Percentiles rank a stretch among this genome's conserved stretches.
These are phyloP conservation scores for Neurospora pannonica DNA, from an alignment of 495 filamentous ascomycete genomes.

Conservation along the genomic window DNA sequence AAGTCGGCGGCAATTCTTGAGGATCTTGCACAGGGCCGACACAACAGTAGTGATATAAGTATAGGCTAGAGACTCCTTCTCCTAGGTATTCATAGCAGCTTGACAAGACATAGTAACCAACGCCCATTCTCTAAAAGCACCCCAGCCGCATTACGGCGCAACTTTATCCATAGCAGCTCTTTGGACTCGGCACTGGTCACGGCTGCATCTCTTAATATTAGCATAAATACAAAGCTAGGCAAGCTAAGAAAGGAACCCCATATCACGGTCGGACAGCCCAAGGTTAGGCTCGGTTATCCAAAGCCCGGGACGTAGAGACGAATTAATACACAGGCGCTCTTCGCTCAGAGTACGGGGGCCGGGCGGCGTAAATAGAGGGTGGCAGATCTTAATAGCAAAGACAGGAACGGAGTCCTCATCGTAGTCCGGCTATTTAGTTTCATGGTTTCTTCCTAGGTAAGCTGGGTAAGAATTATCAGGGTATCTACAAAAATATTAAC, in stretches of 20 bases:
- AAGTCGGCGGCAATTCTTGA: not conserved
- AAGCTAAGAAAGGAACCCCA: not conserved
- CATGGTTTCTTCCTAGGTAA: too few relatives aligned
- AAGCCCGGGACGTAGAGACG: not conserved
- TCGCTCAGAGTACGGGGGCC: too few relatives aligned
- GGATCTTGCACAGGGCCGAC: not conserved
- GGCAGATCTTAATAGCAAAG: too few relatives aligned
- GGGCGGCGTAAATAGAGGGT: too few relatives aligned
- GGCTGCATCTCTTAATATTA: not conserved
- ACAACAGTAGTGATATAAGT: not conserved
- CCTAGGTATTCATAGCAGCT: not conserved
- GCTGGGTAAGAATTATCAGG: too few relatives aligned
- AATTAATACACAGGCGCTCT: not conserved
- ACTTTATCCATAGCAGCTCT: not conserved
- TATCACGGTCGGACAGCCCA: not conserved
- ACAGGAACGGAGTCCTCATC: too few relatives aligned
- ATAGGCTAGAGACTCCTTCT: not conserved
- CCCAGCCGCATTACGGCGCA: not conserved
- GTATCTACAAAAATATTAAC: not conserved
- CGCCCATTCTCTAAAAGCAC: not conserved
- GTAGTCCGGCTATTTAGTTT: too few relatives aligned
- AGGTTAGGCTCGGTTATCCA: not conserved
- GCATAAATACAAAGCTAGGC: not conserved
- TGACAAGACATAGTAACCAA: not conserved
- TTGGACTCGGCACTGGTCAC: not conserved